Evolutionary conservation across 495 filamentous ascomycete genomes (phyloP), one percentile per base, ranked within the genome.

Genomic region (Copromyces sp.): DNA sequence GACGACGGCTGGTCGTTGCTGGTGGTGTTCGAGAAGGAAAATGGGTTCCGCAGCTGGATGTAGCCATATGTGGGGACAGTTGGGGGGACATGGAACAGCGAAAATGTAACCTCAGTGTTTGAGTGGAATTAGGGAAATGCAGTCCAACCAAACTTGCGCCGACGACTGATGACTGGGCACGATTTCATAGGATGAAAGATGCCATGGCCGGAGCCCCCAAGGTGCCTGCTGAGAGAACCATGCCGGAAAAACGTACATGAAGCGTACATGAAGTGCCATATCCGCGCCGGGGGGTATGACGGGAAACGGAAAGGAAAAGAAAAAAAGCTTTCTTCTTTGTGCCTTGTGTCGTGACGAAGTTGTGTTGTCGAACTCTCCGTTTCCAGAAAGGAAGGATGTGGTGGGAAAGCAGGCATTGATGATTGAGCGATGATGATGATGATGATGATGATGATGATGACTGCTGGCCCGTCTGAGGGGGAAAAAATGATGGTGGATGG

Each of bases 131-230:
- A 73, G 76, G 53, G 71, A 71, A 70, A 77, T 77, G 79, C 78
- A 78, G 78, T 76, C 76, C 79, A 78, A 74, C 74, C 76, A 77
- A 75, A 77, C 74, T 71, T 79, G 76, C 70, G 77, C 73, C 74
- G 78, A 75, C 77, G 72, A 75, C 75, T 79, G 80, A 81, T 81
- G 80, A 81, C 79, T 77, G 79, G 80, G 78, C 80, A 81, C 74
- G 74, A 78, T 79, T 75, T 72, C 74, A 81, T 81, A 81, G 80
- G 80, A 74, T 73, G 71, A 69, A 35, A 69, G 71, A 53, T 72
- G 73, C 76, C 76, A 76, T 76, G 74, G 73, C 75, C 78, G 75
- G 74, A 65, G 65, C 70, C 73, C 74, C 59, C 69, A 74, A 9
- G 72, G 73, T 72, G 75, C 71, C 70, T 69, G 72, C 75, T 79